Evolutionary conservation across 306 rosid species (phyloP), one percentile per base, ranked within the genome.

Genomic region (Cicer chorassanicum): DNA sequence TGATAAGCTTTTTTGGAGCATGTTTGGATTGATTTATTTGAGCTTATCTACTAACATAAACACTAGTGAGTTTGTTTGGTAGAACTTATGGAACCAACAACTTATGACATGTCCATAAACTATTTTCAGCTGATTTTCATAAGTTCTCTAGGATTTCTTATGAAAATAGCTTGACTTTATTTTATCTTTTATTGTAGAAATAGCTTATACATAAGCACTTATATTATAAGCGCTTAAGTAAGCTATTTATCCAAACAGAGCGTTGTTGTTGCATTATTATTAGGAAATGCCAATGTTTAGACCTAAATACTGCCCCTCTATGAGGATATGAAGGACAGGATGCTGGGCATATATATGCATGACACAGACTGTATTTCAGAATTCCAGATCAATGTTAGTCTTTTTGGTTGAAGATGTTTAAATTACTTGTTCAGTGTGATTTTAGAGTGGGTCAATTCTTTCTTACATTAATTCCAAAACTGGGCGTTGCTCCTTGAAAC

Each of bases 201-300:
- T 29, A 29, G 36, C 36, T 29, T 29, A 29, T 29, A 29, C 36
- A 29, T 29, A 4, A 29, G 36, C 36, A 29, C 36, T 29, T 29
- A 29, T 29, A 29, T 29, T 5, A 29, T 29, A 29, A 29, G 5
- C 1, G 5, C 36, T 29, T 29, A 29, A 4, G 0, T 29, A 29
- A 29, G 36, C 36, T 29, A 29, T 29, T 29, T 29, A 29, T 29
- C 36, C 36, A 29, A 29, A 29, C 36, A 29, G 36, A 29, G 5
- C 36, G 8, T 21, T 9, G 8, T 42, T 66, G 53, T 24, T 29
- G 67, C 46, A 36, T 7, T 56, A 24, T 59, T n/a, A 9, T 50
- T 69, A 34, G 70, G 62, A 64, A 72, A 72, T 61, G 50, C 41
- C 19, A 21, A 57, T 55, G n/a, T 55, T 70, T 24, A 12, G 55